A percentile compares a stretch with the other conserved stretches of the same genome.
Conservation (phyloP, 2,329 filamentous ascomycete genomes). For the Fusarium torreyae region DNA sequence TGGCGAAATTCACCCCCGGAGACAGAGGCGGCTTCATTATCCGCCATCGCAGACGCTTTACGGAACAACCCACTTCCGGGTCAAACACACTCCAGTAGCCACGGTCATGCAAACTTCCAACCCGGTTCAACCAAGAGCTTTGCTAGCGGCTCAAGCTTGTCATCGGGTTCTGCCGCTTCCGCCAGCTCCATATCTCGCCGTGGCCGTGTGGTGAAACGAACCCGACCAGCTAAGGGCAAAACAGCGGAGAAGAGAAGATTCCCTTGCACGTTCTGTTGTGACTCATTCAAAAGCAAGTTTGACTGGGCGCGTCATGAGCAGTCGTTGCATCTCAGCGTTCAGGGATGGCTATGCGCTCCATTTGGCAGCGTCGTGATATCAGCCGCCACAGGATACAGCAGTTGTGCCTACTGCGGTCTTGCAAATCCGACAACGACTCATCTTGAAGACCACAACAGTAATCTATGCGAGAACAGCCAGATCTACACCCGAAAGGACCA, state of each 20-base stretch:
- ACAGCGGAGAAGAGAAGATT: conserved; percentile 10
- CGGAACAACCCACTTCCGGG: too few species aligned
- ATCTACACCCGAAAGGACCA: conserved; percentile 40
- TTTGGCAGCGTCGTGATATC: conserved; percentile 31
- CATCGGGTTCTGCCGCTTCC: not conserved
- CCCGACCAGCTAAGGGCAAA: not conserved
- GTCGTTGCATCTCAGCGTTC: conserved; percentile 31
- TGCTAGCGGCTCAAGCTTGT: not conserved
- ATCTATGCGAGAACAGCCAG: conserved; percentile 3
- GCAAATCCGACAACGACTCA: not conserved
- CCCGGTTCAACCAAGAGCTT: not conserved
- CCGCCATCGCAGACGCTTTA: too few species aligned
- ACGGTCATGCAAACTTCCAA: too few species aligned
- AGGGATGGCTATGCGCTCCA: conserved; percentile 37
- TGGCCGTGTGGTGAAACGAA: not conserved
- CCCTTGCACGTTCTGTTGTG: conserved; percentile 39
- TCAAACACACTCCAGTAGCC: too few species aligned
- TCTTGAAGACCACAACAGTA: not conserved
- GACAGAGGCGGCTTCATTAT: too few species aligned
- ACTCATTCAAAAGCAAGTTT: conserved; percentile 39
- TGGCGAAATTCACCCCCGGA: too few species aligned
- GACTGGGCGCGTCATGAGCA: conserved; percentile 39
- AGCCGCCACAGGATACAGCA: conserved; percentile 24
- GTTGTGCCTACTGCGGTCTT: conserved; percentile 23
- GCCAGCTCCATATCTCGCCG: not conserved